Evolutionary conservation across 257 asterid species (phyloP).

Genomic region (Anisodus tanguticus): DNA sequence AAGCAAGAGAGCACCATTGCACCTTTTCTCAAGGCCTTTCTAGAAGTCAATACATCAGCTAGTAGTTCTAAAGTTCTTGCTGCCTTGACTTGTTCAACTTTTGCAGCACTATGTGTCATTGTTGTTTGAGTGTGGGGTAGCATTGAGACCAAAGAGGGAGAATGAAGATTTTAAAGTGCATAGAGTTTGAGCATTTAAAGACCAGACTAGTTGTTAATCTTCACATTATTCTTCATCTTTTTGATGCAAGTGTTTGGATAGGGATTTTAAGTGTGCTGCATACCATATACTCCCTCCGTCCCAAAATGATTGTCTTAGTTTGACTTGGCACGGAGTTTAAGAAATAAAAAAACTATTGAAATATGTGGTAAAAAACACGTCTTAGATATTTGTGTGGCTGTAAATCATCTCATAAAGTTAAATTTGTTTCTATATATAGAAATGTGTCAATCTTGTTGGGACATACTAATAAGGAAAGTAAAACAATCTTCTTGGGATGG

Average conservation of each 20-base stretch:
- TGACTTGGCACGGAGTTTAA: no score
- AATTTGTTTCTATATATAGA: no score
- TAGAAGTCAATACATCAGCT: background rate
- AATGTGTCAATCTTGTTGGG: no score
- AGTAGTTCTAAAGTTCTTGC: background rate
- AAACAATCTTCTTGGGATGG: no score
- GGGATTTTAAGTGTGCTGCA: conserved; percentile 11
- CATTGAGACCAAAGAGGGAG: background rate
- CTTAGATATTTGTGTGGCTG: no score
- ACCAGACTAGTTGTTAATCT: conserved; percentile 13
- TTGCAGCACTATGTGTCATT: background rate
- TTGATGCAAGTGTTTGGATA: background rate
- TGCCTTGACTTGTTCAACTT: background rate
- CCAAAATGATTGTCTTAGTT: no score
- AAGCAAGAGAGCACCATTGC: background rate
- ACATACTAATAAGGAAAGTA: no score
- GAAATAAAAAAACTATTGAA: no score
- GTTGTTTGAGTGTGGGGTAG: background rate
- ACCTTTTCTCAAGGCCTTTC: no score
- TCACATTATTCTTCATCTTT: conserved; percentile 8
- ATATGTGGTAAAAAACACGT: no score
- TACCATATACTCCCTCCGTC: background rate
- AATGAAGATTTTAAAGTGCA: background rate
- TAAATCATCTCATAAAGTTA: no score
- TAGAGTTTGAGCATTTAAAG: background rate